Evolutionary conservation across 371 early-diverging fungal genomes (phyloP).

Genomic region (Mortierella sp.): DNA sequence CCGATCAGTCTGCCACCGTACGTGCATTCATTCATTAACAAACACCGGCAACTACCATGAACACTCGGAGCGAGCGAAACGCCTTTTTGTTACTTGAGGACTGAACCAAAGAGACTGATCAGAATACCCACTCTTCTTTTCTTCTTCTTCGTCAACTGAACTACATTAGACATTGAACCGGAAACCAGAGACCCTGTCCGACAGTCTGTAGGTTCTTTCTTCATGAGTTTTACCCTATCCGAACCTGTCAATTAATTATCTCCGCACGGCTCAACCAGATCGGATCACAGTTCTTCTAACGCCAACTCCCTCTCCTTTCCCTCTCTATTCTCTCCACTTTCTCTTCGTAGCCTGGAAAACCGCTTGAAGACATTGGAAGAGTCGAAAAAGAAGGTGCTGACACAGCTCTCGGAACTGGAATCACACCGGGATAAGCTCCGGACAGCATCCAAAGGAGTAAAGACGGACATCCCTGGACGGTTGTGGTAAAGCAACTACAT

Average conservation of each 20-base stretch:
- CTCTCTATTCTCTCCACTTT: not conserved
- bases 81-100: too few species aligned
- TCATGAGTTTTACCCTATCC: not conserved
- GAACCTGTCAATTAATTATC: not conserved
- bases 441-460: not conserved
- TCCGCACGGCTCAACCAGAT: not conserved
- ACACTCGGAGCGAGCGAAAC: too few species aligned
- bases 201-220: conserved; percentile 25
- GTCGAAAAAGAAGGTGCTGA: conserved; percentile 35
- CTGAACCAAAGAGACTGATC: too few species aligned
- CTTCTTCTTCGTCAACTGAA: not conserved
- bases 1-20: conserved; percentile 39
- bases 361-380: conserved; percentile 37
- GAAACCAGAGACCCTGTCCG: conserved; percentile 39
- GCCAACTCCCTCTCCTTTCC: not conserved
- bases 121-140: not conserved
- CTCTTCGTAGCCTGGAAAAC: conserved; percentile 15
- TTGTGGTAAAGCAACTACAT: conserved; percentile 25
- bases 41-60: not conserved
- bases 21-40: not conserved
- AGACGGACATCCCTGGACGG: conserved; percentile 40
- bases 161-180: conserved; percentile 23
- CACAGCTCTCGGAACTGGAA: conserved; percentile 40
- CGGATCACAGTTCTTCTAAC: too few species aligned
- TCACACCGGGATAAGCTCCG: conserved; percentile 36